A percentile compares a stretch with the other conserved stretches of the same genome.
Evolutionary conservation across 169 alveolate species (phyloP).

Genomic region (Plasmodium relictum): DNA sequence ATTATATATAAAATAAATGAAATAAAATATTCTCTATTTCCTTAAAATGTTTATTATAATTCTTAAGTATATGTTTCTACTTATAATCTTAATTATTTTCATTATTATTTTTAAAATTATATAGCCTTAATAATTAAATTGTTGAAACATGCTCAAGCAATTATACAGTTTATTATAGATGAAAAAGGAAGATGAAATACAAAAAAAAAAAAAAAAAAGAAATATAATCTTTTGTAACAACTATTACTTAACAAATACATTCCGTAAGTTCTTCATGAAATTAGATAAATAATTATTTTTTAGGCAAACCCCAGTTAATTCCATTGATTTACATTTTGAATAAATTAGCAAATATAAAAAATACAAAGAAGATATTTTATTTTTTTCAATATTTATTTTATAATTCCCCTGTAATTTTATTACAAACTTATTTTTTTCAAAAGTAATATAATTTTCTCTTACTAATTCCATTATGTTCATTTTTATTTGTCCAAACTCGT

Average conservation of each 20-base stretch:
- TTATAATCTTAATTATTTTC: too few relatives aligned
- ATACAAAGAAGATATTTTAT: constrained; percentile 27
- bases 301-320: constrained; percentile 55
- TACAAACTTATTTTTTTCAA: constrained; percentile 46
- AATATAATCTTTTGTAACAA: neutral
- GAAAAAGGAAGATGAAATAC: neutral
- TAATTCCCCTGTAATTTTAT: constrained; percentile 13
- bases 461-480: constrained; percentile 23
- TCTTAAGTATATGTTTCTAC: too few relatives aligned
- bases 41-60: too few relatives aligned
- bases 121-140: too few relatives aligned
- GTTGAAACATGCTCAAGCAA: neutral
- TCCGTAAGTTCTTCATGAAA: constrained; percentile 34
- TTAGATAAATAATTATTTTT: constrained; percentile 41
- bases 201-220: constrained; percentile 1
- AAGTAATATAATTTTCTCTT: constrained; percentile 32
- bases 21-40: too few relatives aligned
- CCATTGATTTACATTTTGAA: constrained; percentile 71
- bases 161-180: neutral
- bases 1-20: too few relatives aligned
- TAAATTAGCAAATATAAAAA: constrained; percentile 43
- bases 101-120: too few relatives aligned
- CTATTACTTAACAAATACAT: constrained; percentile 8
- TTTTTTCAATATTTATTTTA: constrained; percentile 44
- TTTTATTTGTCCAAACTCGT: constrained; percentile 33